Conservation (phyloP, 1,139 yeast genomes). For the Geotrichum klebahnii region DNA sequence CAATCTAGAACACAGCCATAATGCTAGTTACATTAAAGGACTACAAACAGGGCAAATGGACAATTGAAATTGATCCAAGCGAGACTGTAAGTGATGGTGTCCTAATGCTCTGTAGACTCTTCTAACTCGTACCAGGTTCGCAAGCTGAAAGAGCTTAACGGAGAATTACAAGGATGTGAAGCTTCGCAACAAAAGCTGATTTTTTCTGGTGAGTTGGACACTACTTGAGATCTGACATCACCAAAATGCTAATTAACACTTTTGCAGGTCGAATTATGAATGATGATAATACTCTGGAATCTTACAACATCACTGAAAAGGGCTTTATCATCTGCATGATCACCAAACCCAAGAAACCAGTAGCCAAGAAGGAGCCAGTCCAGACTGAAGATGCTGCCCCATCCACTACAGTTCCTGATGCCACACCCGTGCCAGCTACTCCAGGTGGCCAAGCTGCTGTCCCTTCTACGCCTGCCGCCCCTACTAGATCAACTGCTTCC, state of each 20-base stretch:
- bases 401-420: conserved; percentile 24
- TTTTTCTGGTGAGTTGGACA: conserved; percentile 59
- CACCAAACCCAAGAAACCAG: conserved; percentile 43
- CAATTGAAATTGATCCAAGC: conserved; percentile 67
- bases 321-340: conserved; percentile 93
- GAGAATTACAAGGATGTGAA: conserved; percentile 64
- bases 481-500: conserved; percentile 29
- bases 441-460: conserved; percentile 24
- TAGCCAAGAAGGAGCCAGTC: conserved; percentile 25
- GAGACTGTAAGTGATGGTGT: conserved; percentile 53
- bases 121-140: conserved; percentile 46
- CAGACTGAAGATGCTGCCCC: conserved; percentile 33
- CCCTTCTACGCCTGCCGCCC: conserved; percentile 30
- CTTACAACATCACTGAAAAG: conserved; percentile 71
- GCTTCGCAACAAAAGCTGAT: conserved; percentile 79
- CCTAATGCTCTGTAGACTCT: background rate
- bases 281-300: conserved; percentile 71
- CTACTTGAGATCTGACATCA: background rate
- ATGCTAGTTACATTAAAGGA: conserved; percentile 88
- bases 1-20: conserved; percentile 5
- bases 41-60: conserved; percentile 84
- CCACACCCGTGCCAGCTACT: background rate
- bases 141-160: conserved; percentile 69
- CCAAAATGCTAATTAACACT: conserved; percentile 9
- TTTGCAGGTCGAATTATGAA: conserved; percentile 71